Conservation (phyloP, 2,329 filamentous ascomycete genomes). For the Didymella lethalis region DNA sequence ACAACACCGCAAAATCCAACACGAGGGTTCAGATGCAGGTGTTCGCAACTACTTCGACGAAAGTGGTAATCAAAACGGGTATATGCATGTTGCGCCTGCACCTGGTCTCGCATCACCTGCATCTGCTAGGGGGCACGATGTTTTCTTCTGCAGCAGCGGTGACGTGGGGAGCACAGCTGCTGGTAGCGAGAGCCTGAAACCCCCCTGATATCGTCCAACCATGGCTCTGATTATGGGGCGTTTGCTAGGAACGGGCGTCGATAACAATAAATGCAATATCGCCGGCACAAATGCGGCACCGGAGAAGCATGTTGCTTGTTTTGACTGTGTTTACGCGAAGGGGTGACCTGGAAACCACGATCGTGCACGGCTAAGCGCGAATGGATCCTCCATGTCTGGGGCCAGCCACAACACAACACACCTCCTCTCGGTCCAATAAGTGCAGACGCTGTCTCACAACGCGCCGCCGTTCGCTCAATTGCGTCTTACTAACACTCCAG, state of each 20-base stretch:
- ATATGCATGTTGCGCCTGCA: slow-evolving; percentile 5
- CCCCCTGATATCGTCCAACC: slow-evolving; percentile 1
- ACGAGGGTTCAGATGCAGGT: background rate
- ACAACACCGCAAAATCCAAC: background rate
- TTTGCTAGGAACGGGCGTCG: slow-evolving; percentile 13
- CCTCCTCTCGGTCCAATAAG: slow-evolving; percentile 32
- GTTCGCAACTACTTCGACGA: background rate
- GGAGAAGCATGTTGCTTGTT: slow-evolving; percentile 14
- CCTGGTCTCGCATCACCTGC: slow-evolving; percentile 17
- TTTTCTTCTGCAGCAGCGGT: slow-evolving; percentile 15
- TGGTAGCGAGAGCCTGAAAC: background rate
- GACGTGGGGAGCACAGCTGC: slow-evolving; percentile 11
- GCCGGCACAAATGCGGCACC: slow-evolving; percentile 14
- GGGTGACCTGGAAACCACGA: slow-evolving; percentile 23
- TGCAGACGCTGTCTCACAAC: slow-evolving; percentile 33
- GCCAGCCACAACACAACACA: slow-evolving; percentile 45
- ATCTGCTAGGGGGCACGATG: slow-evolving; percentile 14
- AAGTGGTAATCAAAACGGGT: slow-evolving; percentile 1
- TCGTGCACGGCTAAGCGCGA: slow-evolving; percentile 26
- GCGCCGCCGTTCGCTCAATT: slow-evolving; percentile 42
- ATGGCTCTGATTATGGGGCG: slow-evolving; percentile 3
- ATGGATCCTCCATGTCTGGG: slow-evolving; percentile 21
- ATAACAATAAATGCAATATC: slow-evolving; percentile 14
- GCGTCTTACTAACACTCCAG: slow-evolving; percentile 25
- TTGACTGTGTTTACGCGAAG: slow-evolving; percentile 22